Percentiles rank a stretch among this genome's conserved stretches.
Evolutionary conservation across 2,329 filamentous ascomycete genomes (phyloP).

Genomic region (Myriosclerotinia duriaeana): DNA sequence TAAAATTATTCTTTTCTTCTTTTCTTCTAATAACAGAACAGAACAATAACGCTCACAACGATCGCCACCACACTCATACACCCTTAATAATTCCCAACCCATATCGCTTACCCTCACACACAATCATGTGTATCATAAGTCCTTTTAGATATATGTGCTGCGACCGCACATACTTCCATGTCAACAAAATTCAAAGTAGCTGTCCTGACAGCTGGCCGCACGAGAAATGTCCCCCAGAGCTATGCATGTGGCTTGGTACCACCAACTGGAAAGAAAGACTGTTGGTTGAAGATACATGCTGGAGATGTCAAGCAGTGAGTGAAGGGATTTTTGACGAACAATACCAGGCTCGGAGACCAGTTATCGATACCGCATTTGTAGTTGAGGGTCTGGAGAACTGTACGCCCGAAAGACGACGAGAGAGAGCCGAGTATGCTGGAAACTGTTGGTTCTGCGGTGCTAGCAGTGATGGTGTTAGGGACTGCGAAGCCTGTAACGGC

Average conservation of each 20-base stretch:
- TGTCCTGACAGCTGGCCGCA: constrained; percentile 35
- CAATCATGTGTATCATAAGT: constrained; percentile 35
- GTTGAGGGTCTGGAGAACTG: constrained; percentile 31
- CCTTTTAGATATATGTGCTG: constrained; percentile 36
- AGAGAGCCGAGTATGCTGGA: constrained; percentile 2
- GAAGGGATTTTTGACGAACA: constrained; percentile 10
- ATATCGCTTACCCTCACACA: neutral
- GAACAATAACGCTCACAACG: neutral
- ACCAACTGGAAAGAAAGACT: constrained; percentile 22
- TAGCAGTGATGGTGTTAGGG: constrained; percentile 17
- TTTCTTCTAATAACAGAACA: neutral
- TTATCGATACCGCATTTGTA: constrained; percentile 33
- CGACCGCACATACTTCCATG: constrained; percentile 32
- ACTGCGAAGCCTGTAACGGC: constrained; percentile 4
- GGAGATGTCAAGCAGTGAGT: constrained; percentile 33
- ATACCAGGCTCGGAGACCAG: constrained; percentile 32
- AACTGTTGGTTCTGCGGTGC: constrained; percentile 27
- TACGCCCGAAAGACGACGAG: constrained; percentile 26
- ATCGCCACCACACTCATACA: constrained; percentile 2
- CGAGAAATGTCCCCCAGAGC: constrained; percentile 35
- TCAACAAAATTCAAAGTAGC: constrained; percentile 27
- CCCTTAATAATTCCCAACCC: neutral
- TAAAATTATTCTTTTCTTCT: neutral
- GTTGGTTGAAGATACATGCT: constrained; percentile 28
- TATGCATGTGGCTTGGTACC: constrained; percentile 31